Evolutionary conservation across 768 basidiomycete species (phyloP), one percentile per base, ranked within the genome.

Genomic region (Boletus patriciae): DNA sequence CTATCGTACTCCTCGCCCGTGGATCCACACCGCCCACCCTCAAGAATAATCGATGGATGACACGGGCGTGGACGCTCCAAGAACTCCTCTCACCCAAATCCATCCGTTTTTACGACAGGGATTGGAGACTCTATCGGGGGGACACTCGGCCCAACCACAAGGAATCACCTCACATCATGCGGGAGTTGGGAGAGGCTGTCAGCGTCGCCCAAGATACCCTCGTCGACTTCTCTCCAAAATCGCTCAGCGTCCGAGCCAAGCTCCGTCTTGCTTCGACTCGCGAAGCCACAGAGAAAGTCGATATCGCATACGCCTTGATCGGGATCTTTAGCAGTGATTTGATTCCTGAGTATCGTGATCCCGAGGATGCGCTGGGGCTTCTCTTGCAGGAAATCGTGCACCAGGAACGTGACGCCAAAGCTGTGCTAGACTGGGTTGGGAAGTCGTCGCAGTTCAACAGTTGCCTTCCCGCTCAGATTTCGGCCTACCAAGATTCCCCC

Each of bases 351-450:
- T 9, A 19, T 8, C 52, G 44, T 21, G 34, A 46, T 2, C 27
- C 34, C 0, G 27, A 38, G 8, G 27, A 3, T 12, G 44, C 45
- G 6, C 37, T 53, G 1, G 59, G 59, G 4, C 57, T 40, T 1
- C 52, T 60, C 16, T 46, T 60, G 43, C 36, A 60, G 31, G 60
- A 54, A 16, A 44, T 59, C n/a, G 40, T 54, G n/a, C 18, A 49
- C 16, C 60, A 46, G 21, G 33, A 54, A 33, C 33, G 48, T 16
- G 55, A 61, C 13, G 11, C 31, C 38, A 53, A 31, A 29, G 50
- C 59, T 10, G 53, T 59, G 38, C 43, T 60, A 0, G 61, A 62
- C 40, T 62, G 61, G 61, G 31, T 38, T 15, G 61, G 61, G 43
- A 21, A 21, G 45, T 33, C 53, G 3, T 62, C 61, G 11, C 9